A percentile compares a stretch with the other conserved stretches of the same genome.
phyloP scores from a whole-genome alignment of 176 grass and related monocot genomes.

The Calamus simplicifolius region DNA sequence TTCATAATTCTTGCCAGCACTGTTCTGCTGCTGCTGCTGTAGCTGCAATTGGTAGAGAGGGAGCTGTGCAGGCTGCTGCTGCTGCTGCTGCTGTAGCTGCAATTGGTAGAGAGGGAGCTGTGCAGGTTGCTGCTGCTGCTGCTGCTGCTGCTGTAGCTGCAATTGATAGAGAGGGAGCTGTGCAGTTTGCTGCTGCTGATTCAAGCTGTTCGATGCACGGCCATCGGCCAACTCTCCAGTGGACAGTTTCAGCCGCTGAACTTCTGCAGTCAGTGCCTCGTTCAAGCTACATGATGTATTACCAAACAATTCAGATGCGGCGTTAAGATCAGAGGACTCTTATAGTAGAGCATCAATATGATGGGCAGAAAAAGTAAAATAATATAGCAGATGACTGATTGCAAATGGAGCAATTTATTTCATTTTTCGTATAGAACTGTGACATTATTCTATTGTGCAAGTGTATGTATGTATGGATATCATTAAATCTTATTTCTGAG shows the following conservation, averaged over 20 bases:
- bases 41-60: conserved; percentile 52
- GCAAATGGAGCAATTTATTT: too few species aligned
- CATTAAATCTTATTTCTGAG: too few species aligned
- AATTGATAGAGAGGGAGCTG: conserved; percentile 61
- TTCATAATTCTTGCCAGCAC: conserved; percentile 24
- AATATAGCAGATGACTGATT: too few species aligned
- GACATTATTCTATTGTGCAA: too few species aligned
- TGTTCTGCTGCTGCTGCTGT: conserved; percentile 33
- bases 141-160: too few species aligned
- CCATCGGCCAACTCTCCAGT: conserved; percentile 39
- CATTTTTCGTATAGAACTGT: too few species aligned
- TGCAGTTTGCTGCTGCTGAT: conserved; percentile 47
- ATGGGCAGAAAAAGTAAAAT: too few species aligned
- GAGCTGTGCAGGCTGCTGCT: conserved; percentile 31
- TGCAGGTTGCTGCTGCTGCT: conserved; percentile 29
- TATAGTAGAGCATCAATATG: too few species aligned
- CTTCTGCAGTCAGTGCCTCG: conserved; percentile 72
- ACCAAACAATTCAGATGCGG: not conserved
- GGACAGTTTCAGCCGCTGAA: conserved; percentile 78
- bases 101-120: conserved; percentile 60
- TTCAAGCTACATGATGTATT: conserved; percentile 51
- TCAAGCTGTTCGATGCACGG: conserved; percentile 32
- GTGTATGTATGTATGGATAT: too few species aligned
- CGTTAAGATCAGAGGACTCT: not conserved
- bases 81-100: conserved; percentile 12